phyloP scores from a whole-genome alignment of 164 flowering plant species.

The Magnolia changhungtana region DNA sequence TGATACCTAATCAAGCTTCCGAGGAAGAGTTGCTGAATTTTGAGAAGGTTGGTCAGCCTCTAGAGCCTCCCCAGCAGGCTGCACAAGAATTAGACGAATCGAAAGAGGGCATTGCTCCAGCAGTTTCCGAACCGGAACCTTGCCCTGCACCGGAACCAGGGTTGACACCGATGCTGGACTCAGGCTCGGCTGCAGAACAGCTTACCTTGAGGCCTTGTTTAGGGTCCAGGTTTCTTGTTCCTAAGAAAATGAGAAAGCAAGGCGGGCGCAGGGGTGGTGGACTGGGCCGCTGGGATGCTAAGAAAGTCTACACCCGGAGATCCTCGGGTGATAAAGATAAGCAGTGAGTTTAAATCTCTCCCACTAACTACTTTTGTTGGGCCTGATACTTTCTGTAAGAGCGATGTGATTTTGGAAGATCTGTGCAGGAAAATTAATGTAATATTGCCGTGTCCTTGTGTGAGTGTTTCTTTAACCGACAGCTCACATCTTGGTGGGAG shows the following conservation, averaged over 20 bases:
- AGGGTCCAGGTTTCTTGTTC: constrained; percentile 42
- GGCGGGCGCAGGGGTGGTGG: constrained; percentile 64
- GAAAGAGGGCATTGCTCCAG: constrained; percentile 26
- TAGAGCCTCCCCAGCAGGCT: constrained; percentile 23
- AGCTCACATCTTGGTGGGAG: no score
- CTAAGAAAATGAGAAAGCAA: constrained; percentile 65
- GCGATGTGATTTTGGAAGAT: no score
- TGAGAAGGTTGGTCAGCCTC: constrained; percentile 19
- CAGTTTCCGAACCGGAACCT: constrained; percentile 22
- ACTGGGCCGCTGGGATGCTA: constrained; percentile 45
- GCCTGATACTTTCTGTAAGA: not conserved
- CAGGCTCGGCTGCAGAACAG: not conserved
- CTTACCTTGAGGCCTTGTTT: constrained; percentile 34
- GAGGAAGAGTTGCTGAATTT: constrained; percentile 34
- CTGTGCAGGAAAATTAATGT: no score
- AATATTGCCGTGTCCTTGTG: no score
- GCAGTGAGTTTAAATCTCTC: not conserved
- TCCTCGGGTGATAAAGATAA: constrained; percentile 26
- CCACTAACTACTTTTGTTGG: not conserved
- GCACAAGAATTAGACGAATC: constrained; percentile 24
- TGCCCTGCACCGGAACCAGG: constrained; percentile 9
- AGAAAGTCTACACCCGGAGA: constrained; percentile 25
- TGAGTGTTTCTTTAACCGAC: no score
- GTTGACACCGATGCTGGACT: not conserved
- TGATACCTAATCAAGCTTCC: constrained; percentile 37